A percentile compares a stretch with the other conserved stretches of the same genome.
These are phyloP conservation scores for Boletus reticuloceps DNA, from an alignment of 768 basidiomycete species.

Conservation along the genomic window DNA sequence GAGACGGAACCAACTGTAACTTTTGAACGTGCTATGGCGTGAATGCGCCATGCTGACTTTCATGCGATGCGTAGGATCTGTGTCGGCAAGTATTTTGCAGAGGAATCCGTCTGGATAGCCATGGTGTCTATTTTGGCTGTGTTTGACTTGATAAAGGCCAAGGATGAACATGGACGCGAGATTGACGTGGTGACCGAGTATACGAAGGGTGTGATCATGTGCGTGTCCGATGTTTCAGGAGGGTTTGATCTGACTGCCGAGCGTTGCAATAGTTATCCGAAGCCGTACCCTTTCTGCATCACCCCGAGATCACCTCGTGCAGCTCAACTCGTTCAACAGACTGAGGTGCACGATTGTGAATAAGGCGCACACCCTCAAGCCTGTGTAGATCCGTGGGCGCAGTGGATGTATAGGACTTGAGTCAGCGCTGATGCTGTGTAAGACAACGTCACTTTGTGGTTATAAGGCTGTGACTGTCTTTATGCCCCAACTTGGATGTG, in stretches of 20 bases:
- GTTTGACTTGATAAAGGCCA: slow-evolving; percentile 34
- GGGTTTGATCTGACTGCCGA: neutral
- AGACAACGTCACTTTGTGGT: no score
- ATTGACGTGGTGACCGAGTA: slow-evolving; percentile 15
- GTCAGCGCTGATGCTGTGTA: no score
- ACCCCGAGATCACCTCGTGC: slow-evolving; percentile 12
- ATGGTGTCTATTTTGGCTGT: slow-evolving; percentile 33
- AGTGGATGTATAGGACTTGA: no score
- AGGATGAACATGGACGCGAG: slow-evolving; percentile 23
- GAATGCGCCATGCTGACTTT: no score
- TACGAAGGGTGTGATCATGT: slow-evolving; percentile 28
- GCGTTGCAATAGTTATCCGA: slow-evolving; percentile 9
- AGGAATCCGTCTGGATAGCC: slow-evolving; percentile 38
- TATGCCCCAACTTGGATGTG: no score
- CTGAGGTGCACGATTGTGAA: no score
- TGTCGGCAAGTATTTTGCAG: slow-evolving; percentile 44
- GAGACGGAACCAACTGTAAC: slow-evolving; percentile 4
- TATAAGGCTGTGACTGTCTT: no score
- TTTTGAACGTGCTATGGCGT: no score
- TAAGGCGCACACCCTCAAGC: no score
- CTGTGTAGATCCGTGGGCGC: no score
- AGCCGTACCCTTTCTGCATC: slow-evolving; percentile 20
- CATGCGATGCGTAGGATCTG: slow-evolving; percentile 26
- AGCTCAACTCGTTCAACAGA: slow-evolving; percentile 12
- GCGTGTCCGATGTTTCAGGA: neutral